Evolutionary conservation across 495 filamentous ascomycete genomes (phyloP).

Genomic region (Penicillium cosmopolitanum): DNA sequence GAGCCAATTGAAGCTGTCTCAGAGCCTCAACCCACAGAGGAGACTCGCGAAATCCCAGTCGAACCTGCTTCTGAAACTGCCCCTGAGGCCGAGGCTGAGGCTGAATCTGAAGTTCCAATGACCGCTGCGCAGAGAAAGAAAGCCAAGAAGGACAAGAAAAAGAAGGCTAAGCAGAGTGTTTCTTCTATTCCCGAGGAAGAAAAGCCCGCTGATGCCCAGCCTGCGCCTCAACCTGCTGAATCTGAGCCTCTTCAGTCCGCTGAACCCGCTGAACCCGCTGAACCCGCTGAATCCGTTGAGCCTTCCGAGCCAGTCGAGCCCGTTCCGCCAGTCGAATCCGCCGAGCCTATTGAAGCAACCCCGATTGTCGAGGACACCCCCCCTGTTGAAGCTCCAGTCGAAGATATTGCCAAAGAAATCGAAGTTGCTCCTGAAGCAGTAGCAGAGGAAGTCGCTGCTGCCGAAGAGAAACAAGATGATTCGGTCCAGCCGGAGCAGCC

Average conservation of each 20-base stretch:
- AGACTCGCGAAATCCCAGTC: constrained; percentile 4
- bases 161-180: constrained; percentile 30
- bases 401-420: constrained; percentile 4
- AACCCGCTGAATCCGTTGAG: constrained; percentile 1
- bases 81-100: constrained; percentile 13
- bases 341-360: background rate
- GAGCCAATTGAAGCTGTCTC: constrained; percentile 14
- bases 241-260: background rate
- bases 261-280: constrained; percentile 5
- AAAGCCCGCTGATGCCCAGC: constrained; percentile 15
- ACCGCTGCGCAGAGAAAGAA: constrained; percentile 39
- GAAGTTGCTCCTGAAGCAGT: background rate
- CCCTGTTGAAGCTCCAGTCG: background rate
- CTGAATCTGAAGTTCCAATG: constrained; percentile 25
- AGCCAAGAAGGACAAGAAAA: constrained; percentile 45
- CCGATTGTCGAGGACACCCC: background rate
- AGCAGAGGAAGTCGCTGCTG: background rate
- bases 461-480: constrained; percentile 9
- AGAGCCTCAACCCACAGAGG: constrained; percentile 17
- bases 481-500: constrained; percentile 9
- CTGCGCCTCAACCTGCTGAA: constrained; percentile 15
- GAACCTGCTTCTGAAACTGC: constrained; percentile 8
- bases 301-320: constrained; percentile 5
- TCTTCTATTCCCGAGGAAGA: constrained; percentile 23
- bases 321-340: background rate